Base-by-base conservation (phyloP, 23 red algal genomes). In the Gracilaria vermiculophylla region DNA sequence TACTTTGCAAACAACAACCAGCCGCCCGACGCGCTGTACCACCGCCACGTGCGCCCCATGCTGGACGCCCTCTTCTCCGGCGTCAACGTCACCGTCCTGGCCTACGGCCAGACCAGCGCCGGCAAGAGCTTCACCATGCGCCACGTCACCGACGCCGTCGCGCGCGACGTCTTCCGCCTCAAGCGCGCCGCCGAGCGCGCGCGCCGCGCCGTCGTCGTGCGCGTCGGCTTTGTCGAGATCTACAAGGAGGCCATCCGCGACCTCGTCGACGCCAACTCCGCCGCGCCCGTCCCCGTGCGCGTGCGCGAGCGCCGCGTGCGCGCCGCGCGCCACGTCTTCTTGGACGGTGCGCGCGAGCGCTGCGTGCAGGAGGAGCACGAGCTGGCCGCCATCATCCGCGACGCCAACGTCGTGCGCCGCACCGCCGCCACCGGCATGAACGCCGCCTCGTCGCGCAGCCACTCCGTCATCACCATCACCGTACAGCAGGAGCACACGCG, bases 61-160 rank as follows among this genome's bases (percentile, higher is more conserved):
- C 80, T 99, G 35, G 69, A 66, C 41, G 62, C 86, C 34, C 85
- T 94, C 23, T 90, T 99, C 62, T 28, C 53, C 5, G 97, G 97
- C 60, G 78, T 94, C 64, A 99, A 99, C 61, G 94, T 76, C 56
- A 99, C 97, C 40, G 90, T 99, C 29, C 91, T 99, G 61, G 97
- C 97, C 60, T 99, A 99, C 72, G 97, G 97, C 9, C 93, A 94
- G 50, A 99, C 97, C 33, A 83, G 80, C 52, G 85, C 92, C 0
- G 97, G 97, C 34, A 99, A 99, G 80, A 95, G 89, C 13, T 91
- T 94, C 82, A 95, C 88, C 76, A 99, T 99, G 95, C 31, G 80
- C 10, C 69, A 83, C 47, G n/a, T 91, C 21, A 81, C 76, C 20
- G 17, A 91, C n/a, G 36, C 24, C 27, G 75, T 81, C 48, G 87